Evolutionary conservation across 1,284 basidiomycete species (phyloP).

Genomic region (Pterulicium gracile): DNA sequence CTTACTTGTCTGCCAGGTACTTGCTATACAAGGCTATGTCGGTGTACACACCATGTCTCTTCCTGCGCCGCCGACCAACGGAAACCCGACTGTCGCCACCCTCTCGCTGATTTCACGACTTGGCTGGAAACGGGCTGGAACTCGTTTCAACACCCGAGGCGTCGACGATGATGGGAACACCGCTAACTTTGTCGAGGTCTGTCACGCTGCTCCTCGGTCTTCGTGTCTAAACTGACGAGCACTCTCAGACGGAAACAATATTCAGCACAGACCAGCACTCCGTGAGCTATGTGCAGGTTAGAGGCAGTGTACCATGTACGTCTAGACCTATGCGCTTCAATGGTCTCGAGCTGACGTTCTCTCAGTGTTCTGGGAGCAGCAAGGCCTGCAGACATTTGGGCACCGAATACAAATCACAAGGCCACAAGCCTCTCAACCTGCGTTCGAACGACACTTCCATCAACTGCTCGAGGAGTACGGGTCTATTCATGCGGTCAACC

Average conservation of each 20-base stretch:
- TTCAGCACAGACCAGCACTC: constrained; percentile 77
- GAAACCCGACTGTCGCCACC: constrained; percentile 53
- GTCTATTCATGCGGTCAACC: constrained; percentile 75
- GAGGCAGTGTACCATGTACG: constrained; percentile 88
- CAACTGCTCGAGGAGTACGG: constrained; percentile 80
- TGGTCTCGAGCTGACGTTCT: constrained; percentile 11
- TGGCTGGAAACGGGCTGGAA: constrained; percentile 93
- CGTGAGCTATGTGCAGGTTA: constrained; percentile 87
- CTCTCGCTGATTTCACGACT: constrained; percentile 79
- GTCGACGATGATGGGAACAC: constrained; percentile 97
- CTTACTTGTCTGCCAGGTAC: constrained; percentile 36
- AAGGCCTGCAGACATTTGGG: constrained; percentile 83
- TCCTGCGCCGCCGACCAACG: constrained; percentile 63
- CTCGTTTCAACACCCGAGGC: constrained; percentile 93
- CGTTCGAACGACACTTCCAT: constrained; percentile 89
- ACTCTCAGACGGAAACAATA: constrained; percentile 75
- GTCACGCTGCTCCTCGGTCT: constrained; percentile 13
- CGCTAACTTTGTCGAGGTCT: constrained; percentile 93
- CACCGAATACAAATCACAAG: constrained; percentile 89
- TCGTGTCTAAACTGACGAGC: constrained; percentile 8
- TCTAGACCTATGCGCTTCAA: constrained; percentile 16
- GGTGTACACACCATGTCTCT: constrained; percentile 64
- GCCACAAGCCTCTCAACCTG: constrained; percentile 92
- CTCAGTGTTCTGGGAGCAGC: constrained; percentile 96
- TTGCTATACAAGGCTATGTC: constrained; percentile 90